These are phyloP conservation scores for Colletotrichum tropicicola DNA, from an alignment of 2,329 filamentous ascomycete genomes.

Conservation along the genomic window DNA sequence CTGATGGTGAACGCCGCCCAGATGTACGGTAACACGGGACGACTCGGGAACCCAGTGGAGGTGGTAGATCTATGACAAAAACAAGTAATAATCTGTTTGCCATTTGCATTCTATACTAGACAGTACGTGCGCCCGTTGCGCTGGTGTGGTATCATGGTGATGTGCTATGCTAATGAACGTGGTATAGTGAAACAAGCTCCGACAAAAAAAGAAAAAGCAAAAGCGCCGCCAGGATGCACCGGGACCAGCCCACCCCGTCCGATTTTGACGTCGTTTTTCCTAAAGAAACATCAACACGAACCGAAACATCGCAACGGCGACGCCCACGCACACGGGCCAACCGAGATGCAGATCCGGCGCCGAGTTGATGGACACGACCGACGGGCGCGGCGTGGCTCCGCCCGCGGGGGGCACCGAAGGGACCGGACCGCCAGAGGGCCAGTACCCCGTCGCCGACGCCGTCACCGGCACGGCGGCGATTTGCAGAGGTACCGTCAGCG, in stretches of 20 bases:
- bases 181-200: background rate
- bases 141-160: slow-evolving; percentile 30
- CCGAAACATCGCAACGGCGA: slow-evolving; percentile 1
- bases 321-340: slow-evolving; percentile 15
- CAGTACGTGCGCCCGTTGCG: slow-evolving; percentile 28
- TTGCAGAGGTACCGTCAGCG: slow-evolving; percentile 42
- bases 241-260: slow-evolving; percentile 5
- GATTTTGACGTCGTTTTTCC: background rate
- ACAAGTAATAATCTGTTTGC: background rate
- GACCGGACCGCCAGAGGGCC: background rate
- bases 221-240: slow-evolving; percentile 24
- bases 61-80: slow-evolving; percentile 43
- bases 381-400: slow-evolving; percentile 3
- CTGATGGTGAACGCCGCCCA: slow-evolving; percentile 67
- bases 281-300: slow-evolving; percentile 22
- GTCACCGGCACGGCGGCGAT: slow-evolving; percentile 19
- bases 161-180: slow-evolving; percentile 29
- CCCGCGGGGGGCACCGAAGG: background rate
- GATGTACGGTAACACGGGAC: slow-evolving; percentile 62
- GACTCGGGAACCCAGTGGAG: slow-evolving; percentile 49
- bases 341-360: background rate
- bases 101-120: background rate
- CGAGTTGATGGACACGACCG: slow-evolving; percentile 10
- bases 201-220: background rate
- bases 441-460: slow-evolving; percentile 18